Conservation (phyloP, 352 stramenopile species). For the Globisporangium lucens region DNA sequence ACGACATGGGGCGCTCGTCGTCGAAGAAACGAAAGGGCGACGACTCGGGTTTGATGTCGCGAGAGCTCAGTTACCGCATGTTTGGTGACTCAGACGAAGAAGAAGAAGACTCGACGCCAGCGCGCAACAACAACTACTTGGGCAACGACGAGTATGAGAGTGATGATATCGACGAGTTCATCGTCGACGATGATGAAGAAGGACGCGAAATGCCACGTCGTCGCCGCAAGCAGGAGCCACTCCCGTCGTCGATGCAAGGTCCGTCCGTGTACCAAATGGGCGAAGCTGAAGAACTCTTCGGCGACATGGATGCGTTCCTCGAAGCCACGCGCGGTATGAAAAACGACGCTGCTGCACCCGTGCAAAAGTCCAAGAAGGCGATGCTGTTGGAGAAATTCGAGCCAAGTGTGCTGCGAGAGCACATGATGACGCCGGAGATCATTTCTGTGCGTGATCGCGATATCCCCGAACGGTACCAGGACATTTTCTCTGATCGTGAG, state of each 20-base stretch:
- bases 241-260: slow-evolving; percentile 76
- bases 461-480: slow-evolving; percentile 75
- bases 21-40: slow-evolving; percentile 72
- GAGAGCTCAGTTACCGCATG: slow-evolving; percentile 86
- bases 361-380: slow-evolving; percentile 74
- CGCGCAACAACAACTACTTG: slow-evolving; percentile 75
- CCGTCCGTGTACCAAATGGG: slow-evolving; percentile 90
- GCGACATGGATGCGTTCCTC: slow-evolving; percentile 87
- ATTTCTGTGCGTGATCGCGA: slow-evolving; percentile 78
- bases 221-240: slow-evolving; percentile 70
- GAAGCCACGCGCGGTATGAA: slow-evolving; percentile 64
- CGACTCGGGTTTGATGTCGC: slow-evolving; percentile 80
- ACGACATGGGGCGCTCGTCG: slow-evolving; percentile 58
- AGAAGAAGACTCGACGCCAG: slow-evolving; percentile 70
- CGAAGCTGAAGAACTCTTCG: slow-evolving; percentile 88
- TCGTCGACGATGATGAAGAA: slow-evolving; percentile 89
- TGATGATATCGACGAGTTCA: slow-evolving; percentile 89
- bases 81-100: slow-evolving; percentile 89
- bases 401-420: slow-evolving; percentile 81
- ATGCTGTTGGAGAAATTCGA: slow-evolving; percentile 87
- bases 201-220: slow-evolving; percentile 68
- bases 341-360: slow-evolving; percentile 15
- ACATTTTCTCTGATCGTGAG: slow-evolving; percentile 61
- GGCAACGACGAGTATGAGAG: slow-evolving; percentile 88
- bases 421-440: slow-evolving; percentile 89